phyloP scores from a whole-genome alignment of 495 filamentous ascomycete genomes.

The Clohesyomyces aquaticus region DNA sequence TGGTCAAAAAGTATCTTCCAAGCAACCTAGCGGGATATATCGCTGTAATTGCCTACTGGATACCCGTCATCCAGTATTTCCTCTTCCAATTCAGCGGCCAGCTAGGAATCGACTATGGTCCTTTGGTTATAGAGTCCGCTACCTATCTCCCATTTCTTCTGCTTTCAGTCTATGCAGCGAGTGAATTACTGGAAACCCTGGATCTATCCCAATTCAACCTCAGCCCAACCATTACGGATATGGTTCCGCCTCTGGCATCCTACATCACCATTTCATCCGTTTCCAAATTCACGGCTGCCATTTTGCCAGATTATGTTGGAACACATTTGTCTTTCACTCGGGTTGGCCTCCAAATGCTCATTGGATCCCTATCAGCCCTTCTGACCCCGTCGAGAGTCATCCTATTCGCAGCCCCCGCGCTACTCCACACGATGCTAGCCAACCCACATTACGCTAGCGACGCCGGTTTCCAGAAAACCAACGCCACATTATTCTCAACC shows the following conservation, averaged over 20 bases:
- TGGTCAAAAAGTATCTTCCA: constrained; percentile 50
- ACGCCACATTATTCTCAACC: constrained; percentile 58
- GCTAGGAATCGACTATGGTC: constrained; percentile 71
- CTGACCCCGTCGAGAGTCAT: constrained; percentile 71
- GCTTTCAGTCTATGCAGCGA: constrained; percentile 66
- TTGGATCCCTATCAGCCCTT: constrained; percentile 64
- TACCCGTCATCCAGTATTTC: constrained; percentile 70
- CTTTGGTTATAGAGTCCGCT: constrained; percentile 70
- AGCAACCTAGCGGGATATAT: constrained; percentile 54
- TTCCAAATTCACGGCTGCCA: constrained; percentile 57
- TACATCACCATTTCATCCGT: constrained; percentile 64
- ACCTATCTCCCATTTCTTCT: constrained; percentile 75
- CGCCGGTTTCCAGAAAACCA: constrained; percentile 59
- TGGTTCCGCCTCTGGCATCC: constrained; percentile 62
- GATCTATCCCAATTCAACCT: constrained; percentile 60
- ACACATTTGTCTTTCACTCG: constrained; percentile 66
- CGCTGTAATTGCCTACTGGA: constrained; percentile 72
- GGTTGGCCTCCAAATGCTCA: constrained; percentile 68
- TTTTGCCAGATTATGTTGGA: constrained; percentile 63
- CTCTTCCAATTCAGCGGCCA: constrained; percentile 64
- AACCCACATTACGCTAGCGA: constrained; percentile 71
- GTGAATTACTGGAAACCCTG: constrained; percentile 62
- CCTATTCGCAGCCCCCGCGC: constrained; percentile 64
- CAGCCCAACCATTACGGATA: constrained; percentile 56
- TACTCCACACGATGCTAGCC: constrained; percentile 68